Conservation (phyloP, 495 filamentous ascomycete species). For the Lophiostoma macrostomum region DNA sequence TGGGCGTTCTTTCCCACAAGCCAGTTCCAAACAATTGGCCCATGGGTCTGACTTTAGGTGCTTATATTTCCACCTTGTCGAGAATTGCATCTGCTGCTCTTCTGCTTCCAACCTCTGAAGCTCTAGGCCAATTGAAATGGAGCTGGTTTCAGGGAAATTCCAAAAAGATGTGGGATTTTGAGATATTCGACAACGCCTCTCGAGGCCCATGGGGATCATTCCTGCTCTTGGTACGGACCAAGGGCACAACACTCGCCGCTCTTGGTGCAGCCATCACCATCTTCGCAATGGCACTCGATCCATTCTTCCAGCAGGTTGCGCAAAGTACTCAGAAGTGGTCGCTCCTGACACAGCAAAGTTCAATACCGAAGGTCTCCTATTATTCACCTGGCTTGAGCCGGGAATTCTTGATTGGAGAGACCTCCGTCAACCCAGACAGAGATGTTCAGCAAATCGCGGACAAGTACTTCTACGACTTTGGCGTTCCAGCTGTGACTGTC, state of each 20-base stretch:
- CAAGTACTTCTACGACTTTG: slow-evolving; percentile 17
- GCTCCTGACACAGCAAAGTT: slow-evolving; percentile 1
- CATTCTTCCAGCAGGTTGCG: slow-evolving; percentile 31
- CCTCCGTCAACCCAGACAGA: not conserved
- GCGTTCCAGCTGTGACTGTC: slow-evolving; percentile 7
- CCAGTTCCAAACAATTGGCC: not conserved
- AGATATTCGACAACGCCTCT: slow-evolving; percentile 30
- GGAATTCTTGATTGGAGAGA: not conserved
- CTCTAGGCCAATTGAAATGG: slow-evolving; percentile 33
- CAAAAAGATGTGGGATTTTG: slow-evolving; percentile 31
- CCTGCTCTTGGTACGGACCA: slow-evolving; percentile 18
- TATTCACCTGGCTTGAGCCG: not conserved
- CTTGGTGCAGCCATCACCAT: slow-evolving; percentile 20
- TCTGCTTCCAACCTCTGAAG: slow-evolving; percentile 19
- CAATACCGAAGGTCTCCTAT: slow-evolving; percentile 1
- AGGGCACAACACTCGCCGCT: slow-evolving; percentile 14
- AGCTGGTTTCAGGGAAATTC: slow-evolving; percentile 25
- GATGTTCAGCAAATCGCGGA: not conserved
- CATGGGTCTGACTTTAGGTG: not conserved
- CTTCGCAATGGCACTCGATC: slow-evolving; percentile 21
- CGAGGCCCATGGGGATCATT: slow-evolving; percentile 29
- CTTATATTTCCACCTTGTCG: slow-evolving; percentile 5
- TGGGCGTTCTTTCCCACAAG: not conserved
- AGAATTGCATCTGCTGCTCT: slow-evolving; percentile 20
- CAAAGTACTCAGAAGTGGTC: slow-evolving; percentile 4